phyloP scores from a whole-genome alignment of 306 rosid genomes.

The Malus domestica region DNA sequence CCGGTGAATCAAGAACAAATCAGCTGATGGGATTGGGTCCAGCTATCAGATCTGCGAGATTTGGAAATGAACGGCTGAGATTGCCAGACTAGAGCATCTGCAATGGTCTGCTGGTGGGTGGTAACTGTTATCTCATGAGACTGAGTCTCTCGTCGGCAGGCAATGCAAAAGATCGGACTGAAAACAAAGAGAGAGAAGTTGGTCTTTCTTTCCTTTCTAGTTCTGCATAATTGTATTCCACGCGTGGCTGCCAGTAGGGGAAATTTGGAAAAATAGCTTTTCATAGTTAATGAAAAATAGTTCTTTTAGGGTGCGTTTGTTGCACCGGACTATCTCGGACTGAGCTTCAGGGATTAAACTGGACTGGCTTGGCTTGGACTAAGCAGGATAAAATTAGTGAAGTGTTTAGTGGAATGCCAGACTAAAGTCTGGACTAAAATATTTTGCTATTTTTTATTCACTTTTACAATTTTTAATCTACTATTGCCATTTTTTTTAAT shows the following conservation, averaged over 20 bases:
- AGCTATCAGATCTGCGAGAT: constrained; percentile 26
- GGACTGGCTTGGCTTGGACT: no score
- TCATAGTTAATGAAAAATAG: neutral
- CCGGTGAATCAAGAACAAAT: constrained; percentile 39
- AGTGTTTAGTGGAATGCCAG: no score
- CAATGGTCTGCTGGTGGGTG: neutral
- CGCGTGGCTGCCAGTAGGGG: neutral
- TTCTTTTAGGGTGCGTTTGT: no score
- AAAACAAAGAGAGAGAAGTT: neutral
- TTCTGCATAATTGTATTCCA: neutral
- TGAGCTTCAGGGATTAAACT: no score
- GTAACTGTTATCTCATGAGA: neutral
- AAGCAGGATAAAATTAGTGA: no score
- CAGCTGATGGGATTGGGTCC: constrained; percentile 1
- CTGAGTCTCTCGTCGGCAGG: neutral
- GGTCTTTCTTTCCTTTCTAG: neutral
- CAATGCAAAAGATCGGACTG: neutral
- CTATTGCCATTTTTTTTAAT: no score
- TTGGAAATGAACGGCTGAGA: neutral
- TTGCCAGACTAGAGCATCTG: neutral
- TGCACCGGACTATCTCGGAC: no score
- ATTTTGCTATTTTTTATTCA: no score
- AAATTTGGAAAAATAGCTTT: no score
- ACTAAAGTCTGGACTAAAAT: no score
- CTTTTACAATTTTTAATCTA: no score